Percentiles rank a stretch among this genome's conserved stretches.
phyloP scores from a whole-genome alignment of 1,284 basidiomycete species.

The Amylostereum chailletii region DNA sequence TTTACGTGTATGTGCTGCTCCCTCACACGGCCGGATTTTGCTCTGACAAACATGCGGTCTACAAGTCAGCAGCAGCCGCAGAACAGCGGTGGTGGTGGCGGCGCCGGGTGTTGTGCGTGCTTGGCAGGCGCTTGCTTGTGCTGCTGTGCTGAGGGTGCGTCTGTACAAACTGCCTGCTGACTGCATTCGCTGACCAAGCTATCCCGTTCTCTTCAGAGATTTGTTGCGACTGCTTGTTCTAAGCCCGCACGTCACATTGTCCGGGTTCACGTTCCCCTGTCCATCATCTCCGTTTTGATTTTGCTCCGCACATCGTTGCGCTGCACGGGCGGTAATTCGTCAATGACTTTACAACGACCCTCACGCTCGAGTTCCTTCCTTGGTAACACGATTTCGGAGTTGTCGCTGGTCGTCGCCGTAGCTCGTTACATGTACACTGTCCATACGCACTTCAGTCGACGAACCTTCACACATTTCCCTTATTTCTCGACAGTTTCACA shows the following conservation, averaged over 20 bases:
- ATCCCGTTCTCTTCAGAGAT: constrained; percentile 37
- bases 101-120: constrained; percentile 51
- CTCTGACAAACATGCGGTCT: constrained; percentile 2
- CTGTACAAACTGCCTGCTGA: too few species aligned
- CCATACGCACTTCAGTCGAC: too few species aligned
- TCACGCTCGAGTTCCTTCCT: not conserved
- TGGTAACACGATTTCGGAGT: not conserved
- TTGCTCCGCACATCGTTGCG: not conserved
- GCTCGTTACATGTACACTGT: too few species aligned
- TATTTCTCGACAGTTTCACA: too few species aligned
- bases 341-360: not conserved
- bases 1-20: constrained; percentile 54
- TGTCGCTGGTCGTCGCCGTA: too few species aligned
- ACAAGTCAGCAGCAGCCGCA: constrained; percentile 45
- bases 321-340: not conserved
- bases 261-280: not conserved
- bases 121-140: constrained; percentile 65
- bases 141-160: constrained; percentile 71
- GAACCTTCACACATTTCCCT: too few species aligned
- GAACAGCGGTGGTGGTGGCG: constrained; percentile 30
- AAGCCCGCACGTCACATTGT: constrained; percentile 9
- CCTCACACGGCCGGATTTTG: constrained; percentile 6
- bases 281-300: not conserved
- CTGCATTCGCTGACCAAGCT: too few species aligned
- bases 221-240: constrained; percentile 65